Percentiles rank a stretch among this genome's conserved stretches.
phyloP scores from a whole-genome alignment of 306 rosid species.

The Dicorynia guianensis region DNA sequence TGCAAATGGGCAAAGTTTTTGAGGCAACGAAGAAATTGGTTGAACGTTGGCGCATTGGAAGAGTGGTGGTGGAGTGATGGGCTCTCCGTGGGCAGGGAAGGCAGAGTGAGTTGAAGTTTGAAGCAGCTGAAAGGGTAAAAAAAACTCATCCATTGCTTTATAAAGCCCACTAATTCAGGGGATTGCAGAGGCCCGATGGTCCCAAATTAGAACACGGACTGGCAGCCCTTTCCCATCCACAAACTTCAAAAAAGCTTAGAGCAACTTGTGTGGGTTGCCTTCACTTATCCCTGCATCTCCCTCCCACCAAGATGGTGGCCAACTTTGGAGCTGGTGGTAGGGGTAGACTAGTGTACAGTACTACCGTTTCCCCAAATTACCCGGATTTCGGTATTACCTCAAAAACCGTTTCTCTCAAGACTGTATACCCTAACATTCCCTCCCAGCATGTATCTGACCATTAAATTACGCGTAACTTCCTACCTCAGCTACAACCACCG shows the following conservation, averaged over 20 bases:
- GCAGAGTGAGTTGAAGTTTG: no score
- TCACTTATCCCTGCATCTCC: neutral
- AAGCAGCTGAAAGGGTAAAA: no score
- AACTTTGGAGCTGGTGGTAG: conserved; percentile 34
- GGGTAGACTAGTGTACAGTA: neutral
- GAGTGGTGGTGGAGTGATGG: no score
- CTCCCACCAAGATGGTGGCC: conserved; percentile 47
- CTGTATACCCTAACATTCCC: neutral
- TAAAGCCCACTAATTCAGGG: no score
- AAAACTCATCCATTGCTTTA: no score
- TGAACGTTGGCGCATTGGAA: no score
- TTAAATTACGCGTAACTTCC: conserved; percentile 60
- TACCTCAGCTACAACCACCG: conserved; percentile 35
- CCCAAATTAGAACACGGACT: conserved; percentile 33
- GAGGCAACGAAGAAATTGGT: no score
- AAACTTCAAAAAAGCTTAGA: conserved; percentile 24
- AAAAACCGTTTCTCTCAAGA: neutral
- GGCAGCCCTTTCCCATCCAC: conserved; percentile 51
- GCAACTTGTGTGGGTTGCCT: conserved; percentile 43
- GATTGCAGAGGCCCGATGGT: conserved; percentile 2
- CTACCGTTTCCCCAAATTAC: conserved; percentile 45
- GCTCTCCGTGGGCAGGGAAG: no score
- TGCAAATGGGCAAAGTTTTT: no score
- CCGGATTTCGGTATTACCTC: conserved; percentile 40
- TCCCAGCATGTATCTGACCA: conserved; percentile 63